These are phyloP conservation scores for Gaeumannomyces sp. DNA, from an alignment of 2,329 filamentous ascomycete species.

Conservation along the genomic window DNA sequence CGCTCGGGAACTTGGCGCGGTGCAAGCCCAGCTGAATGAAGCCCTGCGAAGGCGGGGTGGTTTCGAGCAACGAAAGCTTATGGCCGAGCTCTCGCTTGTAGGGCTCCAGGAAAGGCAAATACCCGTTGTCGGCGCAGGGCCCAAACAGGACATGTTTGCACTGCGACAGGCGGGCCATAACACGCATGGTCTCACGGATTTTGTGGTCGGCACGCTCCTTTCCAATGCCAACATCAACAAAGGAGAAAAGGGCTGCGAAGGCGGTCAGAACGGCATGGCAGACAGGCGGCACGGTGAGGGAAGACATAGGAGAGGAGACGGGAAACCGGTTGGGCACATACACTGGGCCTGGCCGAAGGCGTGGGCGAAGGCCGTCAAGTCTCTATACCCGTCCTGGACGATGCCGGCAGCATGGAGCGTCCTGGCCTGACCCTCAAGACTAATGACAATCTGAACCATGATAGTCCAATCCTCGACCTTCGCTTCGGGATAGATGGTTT, in stretches of 20 bases:
- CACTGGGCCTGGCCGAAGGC: conserved; percentile 26
- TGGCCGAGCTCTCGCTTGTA: conserved; percentile 23
- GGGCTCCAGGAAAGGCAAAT: conserved; percentile 26
- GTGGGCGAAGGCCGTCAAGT: conserved; percentile 26
- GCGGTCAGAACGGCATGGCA: conserved; percentile 1
- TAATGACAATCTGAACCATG: conserved; percentile 28
- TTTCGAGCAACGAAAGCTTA: conserved; percentile 27
- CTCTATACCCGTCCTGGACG: conserved; percentile 16
- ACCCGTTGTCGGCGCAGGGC: conserved; percentile 29
- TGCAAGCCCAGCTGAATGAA: conserved; percentile 25
- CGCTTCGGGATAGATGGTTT: conserved; percentile 19
- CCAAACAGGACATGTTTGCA: conserved; percentile 28
- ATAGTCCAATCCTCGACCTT: conserved; percentile 26
- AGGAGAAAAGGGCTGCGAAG: conserved; percentile 24
- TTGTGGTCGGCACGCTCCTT: conserved; percentile 30
- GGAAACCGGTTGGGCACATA: background rate
- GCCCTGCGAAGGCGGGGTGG: conserved; percentile 24
- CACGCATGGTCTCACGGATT: conserved; percentile 27
- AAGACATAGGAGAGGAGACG: background rate
- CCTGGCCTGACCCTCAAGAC: conserved; percentile 26
- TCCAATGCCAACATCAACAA: conserved; percentile 28
- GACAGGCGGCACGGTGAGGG: background rate
- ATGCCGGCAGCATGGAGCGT: conserved; percentile 22
- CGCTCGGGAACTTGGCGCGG: conserved; percentile 20
- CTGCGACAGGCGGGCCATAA: conserved; percentile 26